Percentiles rank a stretch among this genome's conserved stretches.
These are phyloP conservation scores for Apiospora pterosperma DNA, from an alignment of 2,329 filamentous ascomycete genomes.

Conservation along the genomic window DNA sequence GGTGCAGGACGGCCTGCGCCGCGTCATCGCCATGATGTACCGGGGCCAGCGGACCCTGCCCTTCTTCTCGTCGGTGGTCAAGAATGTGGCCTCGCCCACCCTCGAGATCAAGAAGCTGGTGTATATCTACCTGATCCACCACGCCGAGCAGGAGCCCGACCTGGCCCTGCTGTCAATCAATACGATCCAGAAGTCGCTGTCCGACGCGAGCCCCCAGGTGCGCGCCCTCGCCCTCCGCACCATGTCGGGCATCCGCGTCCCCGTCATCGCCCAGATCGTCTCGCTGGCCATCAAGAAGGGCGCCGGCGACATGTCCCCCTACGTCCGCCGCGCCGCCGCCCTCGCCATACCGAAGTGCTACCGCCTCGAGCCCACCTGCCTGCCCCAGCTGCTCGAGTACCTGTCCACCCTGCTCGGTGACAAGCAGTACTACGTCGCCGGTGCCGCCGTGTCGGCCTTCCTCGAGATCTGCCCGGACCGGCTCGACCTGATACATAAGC, in stretches of 20 bases:
- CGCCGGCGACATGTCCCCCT: constrained; percentile 87
- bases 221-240: constrained; percentile 89
- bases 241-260: constrained; percentile 96
- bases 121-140: constrained; percentile 95
- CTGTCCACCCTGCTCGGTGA: constrained; percentile 77
- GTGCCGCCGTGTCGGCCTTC: constrained; percentile 86
- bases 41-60: constrained; percentile 80
- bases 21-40: constrained; percentile 95
- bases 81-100: constrained; percentile 93
- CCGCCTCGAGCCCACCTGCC: constrained; percentile 78
- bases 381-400: constrained; percentile 82
- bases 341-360: constrained; percentile 96
- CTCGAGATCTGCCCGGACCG: constrained; percentile 84
- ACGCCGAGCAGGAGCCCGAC: constrained; percentile 94
- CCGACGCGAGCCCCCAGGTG: constrained; percentile 85
- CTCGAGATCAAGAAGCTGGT: constrained; percentile 97
- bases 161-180: constrained; percentile 96
- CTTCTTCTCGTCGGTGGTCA: constrained; percentile 97
- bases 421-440: constrained; percentile 94
- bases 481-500: constrained; percentile 84
- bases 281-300: constrained; percentile 94
- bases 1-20: constrained; percentile 84
- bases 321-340: constrained; percentile 88
- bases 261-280: constrained; percentile 96
- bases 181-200: constrained; percentile 96